Conservation (phyloP, 169 alveolate genomes). For the Cryptosporidium meleagridis region DNA sequence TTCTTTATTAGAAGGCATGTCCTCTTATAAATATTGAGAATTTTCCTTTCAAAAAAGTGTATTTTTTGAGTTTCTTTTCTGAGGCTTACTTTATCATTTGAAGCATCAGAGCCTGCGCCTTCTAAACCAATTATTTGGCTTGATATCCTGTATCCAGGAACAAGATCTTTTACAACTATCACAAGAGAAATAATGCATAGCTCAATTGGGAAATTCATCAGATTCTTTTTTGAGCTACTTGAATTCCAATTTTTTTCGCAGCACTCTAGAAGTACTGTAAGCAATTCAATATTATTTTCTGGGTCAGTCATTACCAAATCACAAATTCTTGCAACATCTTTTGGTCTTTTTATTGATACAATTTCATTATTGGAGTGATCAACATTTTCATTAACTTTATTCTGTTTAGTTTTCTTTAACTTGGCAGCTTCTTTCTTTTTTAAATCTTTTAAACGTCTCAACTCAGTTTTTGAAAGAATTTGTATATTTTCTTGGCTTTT, state of each 20-base stretch:
- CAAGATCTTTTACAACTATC: constrained; percentile 42
- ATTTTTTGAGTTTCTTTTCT: constrained; percentile 34
- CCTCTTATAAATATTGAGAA: constrained; percentile 43
- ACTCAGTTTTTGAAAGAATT: constrained; percentile 11
- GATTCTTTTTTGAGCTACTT: neutral
- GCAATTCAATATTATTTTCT: constrained; percentile 15
- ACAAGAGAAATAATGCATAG: constrained; percentile 25
- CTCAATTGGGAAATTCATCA: neutral
- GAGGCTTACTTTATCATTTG: constrained; percentile 17
- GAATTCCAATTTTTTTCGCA: constrained; percentile 19
- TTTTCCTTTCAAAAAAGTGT: constrained; percentile 31
- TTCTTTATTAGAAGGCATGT: constrained; percentile 48
- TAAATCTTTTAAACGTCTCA: constrained; percentile 21
- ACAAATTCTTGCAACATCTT: constrained; percentile 50
- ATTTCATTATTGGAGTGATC: neutral
- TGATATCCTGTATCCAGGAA: constrained; percentile 63
- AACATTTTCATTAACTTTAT: neutral
- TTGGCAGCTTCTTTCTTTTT: constrained; percentile 24
- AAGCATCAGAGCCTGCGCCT: neutral
- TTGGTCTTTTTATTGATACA: constrained; percentile 16
- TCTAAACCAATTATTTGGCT: constrained; percentile 25
- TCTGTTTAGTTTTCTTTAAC: neutral
- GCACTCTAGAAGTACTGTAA: constrained; percentile 2
- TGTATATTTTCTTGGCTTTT: neutral
- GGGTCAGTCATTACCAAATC: constrained; percentile 55